Evolutionary conservation across 768 basidiomycete species (phyloP).

Genomic region (Clavulina sp.): DNA sequence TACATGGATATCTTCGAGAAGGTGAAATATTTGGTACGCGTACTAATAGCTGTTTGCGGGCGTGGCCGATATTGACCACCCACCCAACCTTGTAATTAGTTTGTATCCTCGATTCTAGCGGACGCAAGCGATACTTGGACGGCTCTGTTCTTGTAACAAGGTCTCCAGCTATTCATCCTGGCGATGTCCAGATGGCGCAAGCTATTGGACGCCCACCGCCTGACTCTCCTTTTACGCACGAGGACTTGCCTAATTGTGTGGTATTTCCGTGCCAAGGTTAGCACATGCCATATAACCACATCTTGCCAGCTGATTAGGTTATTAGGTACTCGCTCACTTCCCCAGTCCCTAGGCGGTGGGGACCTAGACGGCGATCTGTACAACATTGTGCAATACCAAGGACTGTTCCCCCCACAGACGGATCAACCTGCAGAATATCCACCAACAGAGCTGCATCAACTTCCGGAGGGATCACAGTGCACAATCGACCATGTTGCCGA

Average conservation of each 20-base stretch:
- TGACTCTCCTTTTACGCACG: constrained; percentile 30
- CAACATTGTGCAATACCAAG: constrained; percentile 24
- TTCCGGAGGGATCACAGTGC: constrained; percentile 13
- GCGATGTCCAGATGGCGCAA: constrained; percentile 18
- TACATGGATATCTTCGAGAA: constrained; percentile 33
- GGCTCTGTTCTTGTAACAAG: constrained; percentile 41
- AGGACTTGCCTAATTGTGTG: constrained; percentile 35
- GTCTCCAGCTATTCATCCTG: constrained; percentile 53
- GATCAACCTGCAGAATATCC: constrained; percentile 31
- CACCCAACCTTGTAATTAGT: constrained; percentile 17
- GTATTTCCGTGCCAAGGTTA: constrained; percentile 45
- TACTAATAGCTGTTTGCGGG: no score
- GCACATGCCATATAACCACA: no score
- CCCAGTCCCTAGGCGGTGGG: constrained; percentile 47
- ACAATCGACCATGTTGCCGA: constrained; percentile 58
- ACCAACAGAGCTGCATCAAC: constrained; percentile 27
- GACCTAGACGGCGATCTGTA: constrained; percentile 53
- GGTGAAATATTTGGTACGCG: constrained; percentile 39
- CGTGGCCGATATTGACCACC: background rate
- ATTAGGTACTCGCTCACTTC: constrained; percentile 44
- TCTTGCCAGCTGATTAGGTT: background rate
- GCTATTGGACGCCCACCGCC: constrained; percentile 44
- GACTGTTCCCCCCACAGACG: constrained; percentile 14
- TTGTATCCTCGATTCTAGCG: constrained; percentile 21
- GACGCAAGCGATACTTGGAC: constrained; percentile 27